Conservation (phyloP, 768 basidiomycete species). For the Lactarius hengduanensis region DNA sequence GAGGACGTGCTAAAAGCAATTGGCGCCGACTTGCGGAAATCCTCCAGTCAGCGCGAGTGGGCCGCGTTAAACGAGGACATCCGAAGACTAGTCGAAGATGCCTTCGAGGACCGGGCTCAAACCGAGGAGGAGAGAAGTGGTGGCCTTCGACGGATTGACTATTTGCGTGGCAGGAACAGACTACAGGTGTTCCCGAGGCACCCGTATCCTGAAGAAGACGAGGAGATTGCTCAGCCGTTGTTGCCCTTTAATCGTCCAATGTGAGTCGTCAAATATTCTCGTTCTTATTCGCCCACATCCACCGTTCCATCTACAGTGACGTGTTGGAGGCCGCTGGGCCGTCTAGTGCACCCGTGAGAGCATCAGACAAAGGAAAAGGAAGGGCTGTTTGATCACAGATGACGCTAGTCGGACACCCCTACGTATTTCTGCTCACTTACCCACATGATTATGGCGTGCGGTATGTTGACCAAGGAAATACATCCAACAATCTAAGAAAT, state of each 20-base stretch:
- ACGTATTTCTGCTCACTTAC: too few species aligned
- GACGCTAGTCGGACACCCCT: too few species aligned
- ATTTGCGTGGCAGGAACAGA: slow-evolving; percentile 9
- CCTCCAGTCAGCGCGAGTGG: background rate
- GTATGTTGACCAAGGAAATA: too few species aligned
- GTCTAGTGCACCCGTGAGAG: background rate
- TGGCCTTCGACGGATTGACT: slow-evolving; percentile 5
- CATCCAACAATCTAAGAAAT: too few species aligned
- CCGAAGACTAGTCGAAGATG: background rate
- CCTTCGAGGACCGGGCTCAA: background rate
- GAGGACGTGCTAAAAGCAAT: slow-evolving; percentile 10
- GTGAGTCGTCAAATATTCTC: slow-evolving; percentile 8
- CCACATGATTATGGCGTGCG: too few species aligned
- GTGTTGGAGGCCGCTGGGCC: slow-evolving; percentile 13
- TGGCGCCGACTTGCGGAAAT: slow-evolving; percentile 2
- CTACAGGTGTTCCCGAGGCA: slow-evolving; percentile 13
- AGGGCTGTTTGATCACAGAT: slow-evolving; percentile 4
- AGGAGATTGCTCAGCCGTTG: slow-evolving; percentile 3
- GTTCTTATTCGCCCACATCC: background rate
- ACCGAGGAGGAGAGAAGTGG: slow-evolving; percentile 3
- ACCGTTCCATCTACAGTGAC: slow-evolving; percentile 4
- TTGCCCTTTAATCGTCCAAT: slow-evolving; percentile 8
- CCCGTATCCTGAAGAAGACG: background rate
- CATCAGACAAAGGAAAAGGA: slow-evolving; percentile 16
- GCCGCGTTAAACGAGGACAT: background rate